phyloP scores from a whole-genome alignment of 768 basidiomycete species.

The Daedaleopsis nitida region DNA sequence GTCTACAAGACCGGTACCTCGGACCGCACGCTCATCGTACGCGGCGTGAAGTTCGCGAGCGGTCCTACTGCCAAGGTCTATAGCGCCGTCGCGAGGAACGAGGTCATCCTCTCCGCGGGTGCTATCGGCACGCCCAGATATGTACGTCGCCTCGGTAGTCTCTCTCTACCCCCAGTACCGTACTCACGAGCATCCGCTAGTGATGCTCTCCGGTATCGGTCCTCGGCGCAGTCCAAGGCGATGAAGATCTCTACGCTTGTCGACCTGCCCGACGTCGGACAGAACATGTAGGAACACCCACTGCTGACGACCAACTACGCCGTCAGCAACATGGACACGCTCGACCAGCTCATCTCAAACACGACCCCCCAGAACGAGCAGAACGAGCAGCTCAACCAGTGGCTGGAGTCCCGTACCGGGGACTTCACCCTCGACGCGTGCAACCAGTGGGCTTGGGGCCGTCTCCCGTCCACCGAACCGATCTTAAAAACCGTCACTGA shows the following conservation, averaged over 20 bases:
- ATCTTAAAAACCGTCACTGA: neutral
- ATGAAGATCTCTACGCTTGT: neutral
- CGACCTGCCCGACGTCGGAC: constrained; percentile 1
- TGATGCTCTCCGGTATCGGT: constrained; percentile 4
- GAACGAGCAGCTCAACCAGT: neutral
- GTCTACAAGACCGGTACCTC: neutral
- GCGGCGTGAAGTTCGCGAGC: neutral
- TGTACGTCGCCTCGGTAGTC: neutral
- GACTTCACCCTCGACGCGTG: neutral
- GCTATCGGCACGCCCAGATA: neutral
- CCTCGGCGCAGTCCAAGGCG: neutral
- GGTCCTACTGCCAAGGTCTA: neutral
- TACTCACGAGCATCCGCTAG: neutral
- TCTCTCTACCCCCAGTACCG: neutral
- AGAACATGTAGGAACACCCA: constrained; percentile 4
- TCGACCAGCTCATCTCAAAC: neutral
- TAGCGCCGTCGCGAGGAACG: neutral
- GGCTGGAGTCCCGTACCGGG: neutral
- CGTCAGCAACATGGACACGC: neutral
- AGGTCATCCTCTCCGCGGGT: constrained; percentile 8
- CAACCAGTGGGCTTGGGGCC: neutral
- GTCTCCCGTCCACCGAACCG: neutral
- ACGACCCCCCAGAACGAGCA: neutral
- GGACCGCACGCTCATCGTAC: neutral
- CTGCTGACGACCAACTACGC: neutral